Conservation (phyloP, 1,284 basidiomycete species). For the Melampsora larici-populina region DNA sequence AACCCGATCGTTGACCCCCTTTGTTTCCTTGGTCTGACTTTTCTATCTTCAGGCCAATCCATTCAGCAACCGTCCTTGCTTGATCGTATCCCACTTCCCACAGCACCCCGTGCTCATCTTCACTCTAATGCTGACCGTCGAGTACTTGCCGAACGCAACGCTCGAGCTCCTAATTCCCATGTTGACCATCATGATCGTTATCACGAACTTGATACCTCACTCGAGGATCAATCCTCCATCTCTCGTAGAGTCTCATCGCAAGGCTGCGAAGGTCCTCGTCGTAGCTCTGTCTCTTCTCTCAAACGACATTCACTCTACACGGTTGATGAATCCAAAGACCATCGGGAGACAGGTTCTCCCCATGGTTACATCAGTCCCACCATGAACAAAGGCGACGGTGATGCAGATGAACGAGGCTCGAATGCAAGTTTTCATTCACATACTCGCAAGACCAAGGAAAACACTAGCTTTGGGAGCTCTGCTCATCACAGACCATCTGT, state of each 20-base stretch:
- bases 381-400: neutral
- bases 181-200: neutral
- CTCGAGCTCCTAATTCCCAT: neutral
- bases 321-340: conserved; percentile 5
- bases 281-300: neutral
- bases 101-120: neutral
- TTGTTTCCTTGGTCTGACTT: neutral
- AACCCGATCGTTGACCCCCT: neutral
- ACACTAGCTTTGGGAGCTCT: neutral
- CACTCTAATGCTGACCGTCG: conserved; percentile 2
- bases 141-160: conserved; percentile 2
- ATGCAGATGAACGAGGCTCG: neutral
- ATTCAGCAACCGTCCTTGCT: neutral
- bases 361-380: neutral
- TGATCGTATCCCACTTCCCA: neutral
- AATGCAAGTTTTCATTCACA: neutral
- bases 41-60: neutral
- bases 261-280: neutral
- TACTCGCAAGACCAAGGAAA: neutral
- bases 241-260: neutral
- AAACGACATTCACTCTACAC: neutral
- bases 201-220: neutral
- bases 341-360: neutral
- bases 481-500: too few species aligned
- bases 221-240: neutral